Evolutionary conservation across 352 stramenopile species (phyloP).

Genomic region (Chloridella minuta): DNA sequence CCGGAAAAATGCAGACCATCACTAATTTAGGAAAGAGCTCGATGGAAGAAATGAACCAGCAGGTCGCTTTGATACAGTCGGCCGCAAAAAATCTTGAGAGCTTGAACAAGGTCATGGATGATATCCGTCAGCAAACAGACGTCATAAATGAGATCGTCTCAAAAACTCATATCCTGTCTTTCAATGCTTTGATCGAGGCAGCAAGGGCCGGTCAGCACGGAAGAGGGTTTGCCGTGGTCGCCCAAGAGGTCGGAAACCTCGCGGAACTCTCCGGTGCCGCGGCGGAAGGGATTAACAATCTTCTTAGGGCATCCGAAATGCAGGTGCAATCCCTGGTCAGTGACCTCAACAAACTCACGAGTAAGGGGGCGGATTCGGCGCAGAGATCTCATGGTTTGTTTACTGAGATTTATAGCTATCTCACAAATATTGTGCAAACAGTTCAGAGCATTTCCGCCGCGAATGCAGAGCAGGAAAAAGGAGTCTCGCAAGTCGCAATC

Average conservation of each 20-base stretch:
- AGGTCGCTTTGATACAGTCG: too few species aligned
- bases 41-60: too few species aligned
- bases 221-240: neutral
- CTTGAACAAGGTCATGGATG: neutral
- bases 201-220: neutral
- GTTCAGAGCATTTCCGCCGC: neutral
- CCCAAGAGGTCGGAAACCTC: neutral
- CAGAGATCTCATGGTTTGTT: too few species aligned
- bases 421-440: too few species aligned
- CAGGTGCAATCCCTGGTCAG: too few species aligned
- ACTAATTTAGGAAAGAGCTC: too few species aligned
- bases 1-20: too few species aligned
- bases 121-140: neutral
- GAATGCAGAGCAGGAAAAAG: neutral
- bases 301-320: too few species aligned
- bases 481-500: neutral
- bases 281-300: neutral
- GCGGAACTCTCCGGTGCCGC: neutral
- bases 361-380: too few species aligned
- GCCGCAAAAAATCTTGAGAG: too few species aligned
- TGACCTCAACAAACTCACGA: too few species aligned
- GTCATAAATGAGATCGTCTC: neutral
- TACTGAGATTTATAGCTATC: too few species aligned
- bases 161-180: slow-evolving; percentile 10
- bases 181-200: neutral